phyloP scores from a whole-genome alignment of 805 yeast genomes.

The Ogataea kodamae region DNA sequence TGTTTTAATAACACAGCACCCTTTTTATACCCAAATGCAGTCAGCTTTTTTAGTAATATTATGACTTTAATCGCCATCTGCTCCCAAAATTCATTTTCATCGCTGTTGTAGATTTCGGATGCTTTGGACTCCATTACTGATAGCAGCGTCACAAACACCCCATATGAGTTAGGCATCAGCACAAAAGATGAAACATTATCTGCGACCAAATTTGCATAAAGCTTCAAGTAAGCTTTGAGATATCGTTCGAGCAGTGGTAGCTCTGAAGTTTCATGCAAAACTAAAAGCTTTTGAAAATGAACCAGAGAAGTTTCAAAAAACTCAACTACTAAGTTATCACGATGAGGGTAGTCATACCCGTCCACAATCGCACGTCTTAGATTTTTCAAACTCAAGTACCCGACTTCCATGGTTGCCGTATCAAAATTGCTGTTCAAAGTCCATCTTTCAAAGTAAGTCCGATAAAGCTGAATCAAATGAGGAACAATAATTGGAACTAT shows the following conservation, averaged over 20 bases:
- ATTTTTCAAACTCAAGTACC: constrained; percentile 73
- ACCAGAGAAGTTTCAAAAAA: constrained; percentile 54
- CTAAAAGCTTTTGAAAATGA: constrained; percentile 57
- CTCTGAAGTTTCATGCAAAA: constrained; percentile 48
- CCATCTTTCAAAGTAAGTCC: constrained; percentile 62
- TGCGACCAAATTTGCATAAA: constrained; percentile 57
- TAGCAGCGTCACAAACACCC: constrained; percentile 59
- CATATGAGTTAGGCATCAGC: constrained; percentile 58
- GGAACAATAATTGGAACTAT: constrained; percentile 64
- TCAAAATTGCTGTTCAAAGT: constrained; percentile 38
- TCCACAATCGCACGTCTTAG: constrained; percentile 70
- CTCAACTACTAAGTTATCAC: constrained; percentile 53
- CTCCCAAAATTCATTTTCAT: constrained; percentile 68
- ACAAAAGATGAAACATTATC: constrained; percentile 68
- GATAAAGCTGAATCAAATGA: constrained; percentile 56
- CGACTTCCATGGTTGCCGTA: constrained; percentile 61
- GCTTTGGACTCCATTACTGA: constrained; percentile 64
- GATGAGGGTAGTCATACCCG: constrained; percentile 70
- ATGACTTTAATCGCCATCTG: constrained; percentile 64
- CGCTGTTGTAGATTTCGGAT: constrained; percentile 54
- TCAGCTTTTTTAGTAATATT: constrained; percentile 57
- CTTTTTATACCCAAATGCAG: constrained; percentile 58
- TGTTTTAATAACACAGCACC: constrained; percentile 65
- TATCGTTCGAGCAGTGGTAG: constrained; percentile 60
- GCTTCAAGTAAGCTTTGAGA: constrained; percentile 70